These are phyloP conservation scores for Monosporozyma aerobia DNA, from an alignment of 805 yeast species.

Conservation along the genomic window DNA sequence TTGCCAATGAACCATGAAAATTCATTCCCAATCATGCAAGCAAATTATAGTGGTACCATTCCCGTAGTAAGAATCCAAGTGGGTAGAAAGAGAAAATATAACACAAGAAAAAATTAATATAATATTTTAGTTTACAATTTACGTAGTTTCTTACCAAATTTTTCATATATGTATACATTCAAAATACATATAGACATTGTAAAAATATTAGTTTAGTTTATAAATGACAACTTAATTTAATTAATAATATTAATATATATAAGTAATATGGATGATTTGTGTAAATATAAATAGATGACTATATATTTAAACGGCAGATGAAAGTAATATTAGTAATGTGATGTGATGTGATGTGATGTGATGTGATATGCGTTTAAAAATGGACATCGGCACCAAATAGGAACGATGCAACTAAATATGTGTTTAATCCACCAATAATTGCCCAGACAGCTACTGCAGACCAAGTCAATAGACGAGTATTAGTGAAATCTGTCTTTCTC, in stretches of 20 bases:
- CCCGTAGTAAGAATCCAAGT: constrained; percentile 44
- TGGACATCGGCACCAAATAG: constrained; percentile 44
- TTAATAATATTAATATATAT: not conserved
- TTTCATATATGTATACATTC: not conserved
- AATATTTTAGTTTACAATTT: not conserved
- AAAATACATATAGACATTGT: not conserved
- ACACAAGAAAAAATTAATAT: constrained; percentile 4
- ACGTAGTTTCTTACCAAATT: not conserved
- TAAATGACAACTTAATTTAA: not conserved
- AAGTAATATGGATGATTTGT: not conserved
- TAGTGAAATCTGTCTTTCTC: constrained; percentile 52
- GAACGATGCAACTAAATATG: constrained; percentile 52
- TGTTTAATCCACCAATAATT: constrained; percentile 59
- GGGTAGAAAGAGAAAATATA: constrained; percentile 25
- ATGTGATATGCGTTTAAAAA: constrained; percentile 21
- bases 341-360: too few species aligned
- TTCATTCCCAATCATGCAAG: constrained; percentile 58
- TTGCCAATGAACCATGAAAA: constrained; percentile 26
- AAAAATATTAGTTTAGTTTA: not conserved
- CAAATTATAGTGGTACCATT: constrained; percentile 68
- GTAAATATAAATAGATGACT: not conserved
- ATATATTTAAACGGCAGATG: not conserved
- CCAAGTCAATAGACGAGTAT: constrained; percentile 45
- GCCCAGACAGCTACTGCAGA: constrained; percentile 59
- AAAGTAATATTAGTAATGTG: not conserved